A percentile compares a stretch with the other conserved stretches of the same genome.
These are phyloP conservation scores for Moricandia moricandioides DNA, from an alignment of 345 rosid genomes.

Conservation along the genomic window DNA sequence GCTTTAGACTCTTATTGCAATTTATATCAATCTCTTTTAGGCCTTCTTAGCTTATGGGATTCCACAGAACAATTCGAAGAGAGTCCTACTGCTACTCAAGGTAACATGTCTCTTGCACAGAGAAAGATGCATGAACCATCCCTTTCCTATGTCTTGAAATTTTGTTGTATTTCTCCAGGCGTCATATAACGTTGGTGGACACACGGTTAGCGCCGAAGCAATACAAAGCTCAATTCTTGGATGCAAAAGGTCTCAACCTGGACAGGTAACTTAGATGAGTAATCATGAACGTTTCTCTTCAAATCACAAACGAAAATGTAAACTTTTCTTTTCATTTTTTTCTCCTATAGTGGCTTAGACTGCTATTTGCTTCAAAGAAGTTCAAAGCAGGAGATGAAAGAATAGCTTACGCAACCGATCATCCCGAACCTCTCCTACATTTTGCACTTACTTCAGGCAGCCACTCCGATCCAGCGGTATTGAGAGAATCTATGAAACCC, in stretches of 20 bases:
- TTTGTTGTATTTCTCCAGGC: neutral
- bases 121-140: neutral
- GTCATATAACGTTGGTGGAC: neutral
- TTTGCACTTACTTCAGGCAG: constrained; percentile 82
- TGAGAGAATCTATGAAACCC: neutral
- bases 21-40: neutral
- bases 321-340: neutral
- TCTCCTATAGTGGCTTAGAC: constrained; percentile 67
- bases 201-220: neutral
- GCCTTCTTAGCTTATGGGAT: neutral
- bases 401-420: constrained; percentile 59
- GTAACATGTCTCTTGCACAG: neutral
- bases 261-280: neutral
- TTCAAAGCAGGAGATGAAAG: constrained; percentile 74
- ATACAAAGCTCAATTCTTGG: neutral
- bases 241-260: neutral
- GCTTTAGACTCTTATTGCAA: neutral
- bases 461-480: constrained; percentile 97
- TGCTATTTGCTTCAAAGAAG: constrained; percentile 66
- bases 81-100: neutral
- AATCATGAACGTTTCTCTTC: neutral
- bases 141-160: neutral
- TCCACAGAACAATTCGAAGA: neutral
- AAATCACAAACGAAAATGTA: neutral
- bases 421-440: constrained; percentile 72